These are phyloP conservation scores for Rachicladosporium sp. DNA, from an alignment of 2,329 filamentous ascomycete genomes.

Conservation along the genomic window DNA sequence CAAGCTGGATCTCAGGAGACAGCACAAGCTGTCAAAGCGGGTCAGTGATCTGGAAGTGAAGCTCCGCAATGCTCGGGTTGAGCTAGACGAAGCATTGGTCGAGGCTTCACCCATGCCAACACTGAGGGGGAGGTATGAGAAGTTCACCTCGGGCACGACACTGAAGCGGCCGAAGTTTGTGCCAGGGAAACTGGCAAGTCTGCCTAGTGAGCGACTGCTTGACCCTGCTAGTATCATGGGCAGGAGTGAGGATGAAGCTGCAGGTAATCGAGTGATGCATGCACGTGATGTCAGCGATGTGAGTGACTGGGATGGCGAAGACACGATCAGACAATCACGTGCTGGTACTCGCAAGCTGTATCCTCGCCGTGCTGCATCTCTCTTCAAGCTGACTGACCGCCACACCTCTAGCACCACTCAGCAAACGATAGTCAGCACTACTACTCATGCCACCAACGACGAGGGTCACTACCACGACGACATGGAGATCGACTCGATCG, in stretches of 20 bases:
- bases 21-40: constrained; percentile 45
- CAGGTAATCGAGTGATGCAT: no score
- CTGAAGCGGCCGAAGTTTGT: constrained; percentile 21
- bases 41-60: constrained; percentile 50
- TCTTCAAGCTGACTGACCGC: constrained; percentile 12
- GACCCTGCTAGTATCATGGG: constrained; percentile 17
- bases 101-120: constrained; percentile 29
- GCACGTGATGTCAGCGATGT: no score
- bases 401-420: constrained; percentile 7
- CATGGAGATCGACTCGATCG: neutral
- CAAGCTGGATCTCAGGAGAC: constrained; percentile 44
- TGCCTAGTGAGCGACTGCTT: constrained; percentile 28
- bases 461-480: neutral
- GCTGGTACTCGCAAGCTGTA: constrained; percentile 6
- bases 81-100: constrained; percentile 39
- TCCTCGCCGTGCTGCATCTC: constrained; percentile 12
- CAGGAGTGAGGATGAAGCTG: constrained; percentile 10
- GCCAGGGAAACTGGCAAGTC: constrained; percentile 24
- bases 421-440: neutral
- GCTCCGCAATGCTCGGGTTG: constrained; percentile 41
- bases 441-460: neutral
- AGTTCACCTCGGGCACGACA: constrained; percentile 22
- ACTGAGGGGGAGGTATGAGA: constrained; percentile 23
- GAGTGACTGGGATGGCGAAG: constrained; percentile 7
- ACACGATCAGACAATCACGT: constrained; percentile 10